A percentile compares a stretch with the other conserved stretches of the same genome.
Conservation (phyloP, 352 stramenopile genomes). For the Phytophthora brassicae region DNA sequence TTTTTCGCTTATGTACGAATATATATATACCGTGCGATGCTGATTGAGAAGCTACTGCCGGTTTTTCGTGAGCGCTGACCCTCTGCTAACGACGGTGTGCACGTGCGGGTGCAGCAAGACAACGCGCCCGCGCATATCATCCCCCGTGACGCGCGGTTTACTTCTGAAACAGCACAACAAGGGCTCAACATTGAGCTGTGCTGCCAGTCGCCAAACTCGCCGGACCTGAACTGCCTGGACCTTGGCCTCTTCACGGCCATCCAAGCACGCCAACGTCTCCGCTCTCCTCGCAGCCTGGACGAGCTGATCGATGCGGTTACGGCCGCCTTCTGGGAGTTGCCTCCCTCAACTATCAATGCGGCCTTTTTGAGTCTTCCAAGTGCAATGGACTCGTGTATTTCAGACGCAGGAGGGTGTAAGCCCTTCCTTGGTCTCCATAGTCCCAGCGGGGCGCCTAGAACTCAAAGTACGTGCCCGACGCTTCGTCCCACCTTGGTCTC, state of each 20-base stretch:
- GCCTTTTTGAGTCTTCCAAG: too few species aligned
- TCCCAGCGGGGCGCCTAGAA: background rate
- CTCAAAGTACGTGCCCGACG: background rate
- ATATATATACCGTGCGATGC: background rate
- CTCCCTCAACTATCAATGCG: too few species aligned
- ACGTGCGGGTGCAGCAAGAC: background rate
- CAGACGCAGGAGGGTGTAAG: too few species aligned
- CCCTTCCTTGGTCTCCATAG: background rate
- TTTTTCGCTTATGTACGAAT: too few species aligned
- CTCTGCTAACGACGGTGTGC: background rate
- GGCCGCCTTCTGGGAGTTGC: too few species aligned
- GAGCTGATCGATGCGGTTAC: too few species aligned
- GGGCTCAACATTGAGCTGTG: background rate
- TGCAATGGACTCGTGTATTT: too few species aligned
- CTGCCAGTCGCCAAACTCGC: too few species aligned
- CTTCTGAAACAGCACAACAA: background rate
- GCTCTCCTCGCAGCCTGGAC: too few species aligned
- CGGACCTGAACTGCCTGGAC: too few species aligned
- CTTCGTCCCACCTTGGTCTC: background rate
- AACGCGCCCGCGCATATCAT: background rate
- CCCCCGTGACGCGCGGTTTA: background rate
- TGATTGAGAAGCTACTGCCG: background rate
- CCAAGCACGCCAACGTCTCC: too few species aligned
- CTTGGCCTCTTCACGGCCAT: too few species aligned
- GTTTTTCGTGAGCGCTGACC: background rate